Evolutionary conservation across 2,329 filamentous ascomycete genomes (phyloP).

Genomic region (Penicillium nordicum): DNA sequence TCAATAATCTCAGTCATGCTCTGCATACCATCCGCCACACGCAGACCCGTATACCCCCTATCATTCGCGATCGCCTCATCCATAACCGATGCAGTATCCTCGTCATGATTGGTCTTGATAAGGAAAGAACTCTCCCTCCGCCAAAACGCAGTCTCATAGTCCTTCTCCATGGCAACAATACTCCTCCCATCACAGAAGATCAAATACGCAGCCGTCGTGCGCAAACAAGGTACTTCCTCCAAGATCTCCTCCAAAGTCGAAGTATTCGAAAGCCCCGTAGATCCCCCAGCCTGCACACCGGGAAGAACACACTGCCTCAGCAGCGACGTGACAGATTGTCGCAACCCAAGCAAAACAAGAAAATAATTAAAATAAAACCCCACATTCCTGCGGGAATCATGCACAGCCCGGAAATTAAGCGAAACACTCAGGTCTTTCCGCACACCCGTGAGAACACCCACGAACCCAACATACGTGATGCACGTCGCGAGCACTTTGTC

Average conservation of each 20-base stretch:
- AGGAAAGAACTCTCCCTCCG: constrained; percentile 52
- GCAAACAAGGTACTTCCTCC: constrained; percentile 34
- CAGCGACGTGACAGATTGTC: constrained; percentile 53
- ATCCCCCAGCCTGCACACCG: neutral
- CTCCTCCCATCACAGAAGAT: constrained; percentile 51
- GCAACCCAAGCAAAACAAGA: constrained; percentile 53
- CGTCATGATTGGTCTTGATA: constrained; percentile 57
- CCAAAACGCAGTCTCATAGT: constrained; percentile 46
- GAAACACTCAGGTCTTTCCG: constrained; percentile 47
- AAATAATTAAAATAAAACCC: constrained; percentile 50
- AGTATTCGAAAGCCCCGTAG: neutral
- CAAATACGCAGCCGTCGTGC: constrained; percentile 56
- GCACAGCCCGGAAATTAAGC: constrained; percentile 52
- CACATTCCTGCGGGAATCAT: constrained; percentile 43
- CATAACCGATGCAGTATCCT: constrained; percentile 16
- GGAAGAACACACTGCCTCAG: constrained; percentile 38
- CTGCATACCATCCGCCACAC: constrained; percentile 14
- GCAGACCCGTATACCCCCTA: constrained; percentile 19
- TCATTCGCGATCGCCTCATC: constrained; percentile 19
- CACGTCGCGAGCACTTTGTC: constrained; percentile 44
- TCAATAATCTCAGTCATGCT: constrained; percentile 29
- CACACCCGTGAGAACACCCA: constrained; percentile 51
- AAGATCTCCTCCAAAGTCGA: constrained; percentile 28
- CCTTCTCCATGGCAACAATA: constrained; percentile 56
- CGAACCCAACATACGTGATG: constrained; percentile 51